These are phyloP conservation scores for Trichodelitschia bisporula DNA, from an alignment of 495 filamentous ascomycete species.

Conservation along the genomic window DNA sequence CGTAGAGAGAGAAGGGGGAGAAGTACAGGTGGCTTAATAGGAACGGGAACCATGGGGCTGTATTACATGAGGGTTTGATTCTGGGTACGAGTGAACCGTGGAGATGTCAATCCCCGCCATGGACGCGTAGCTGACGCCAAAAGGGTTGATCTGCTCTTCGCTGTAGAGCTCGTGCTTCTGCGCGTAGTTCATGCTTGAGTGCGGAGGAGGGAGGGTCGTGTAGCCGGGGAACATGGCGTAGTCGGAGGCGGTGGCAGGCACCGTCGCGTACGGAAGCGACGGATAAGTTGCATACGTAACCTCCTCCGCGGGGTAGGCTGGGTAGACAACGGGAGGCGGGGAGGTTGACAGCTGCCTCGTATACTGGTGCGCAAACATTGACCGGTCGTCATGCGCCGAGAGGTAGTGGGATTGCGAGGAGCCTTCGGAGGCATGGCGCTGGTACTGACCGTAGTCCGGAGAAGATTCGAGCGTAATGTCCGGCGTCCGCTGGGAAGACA, in stretches of 20 bases:
- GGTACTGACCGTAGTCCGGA: slow-evolving; percentile 13
- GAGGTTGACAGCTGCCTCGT: slow-evolving; percentile 44
- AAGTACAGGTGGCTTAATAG: no score
- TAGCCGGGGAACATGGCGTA: slow-evolving; percentile 33
- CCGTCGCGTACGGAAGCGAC: slow-evolving; percentile 38
- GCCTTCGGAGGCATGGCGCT: slow-evolving; percentile 3
- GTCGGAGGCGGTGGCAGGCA: slow-evolving; percentile 28
- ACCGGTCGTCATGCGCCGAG: slow-evolving; percentile 16
- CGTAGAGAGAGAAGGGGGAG: no score
- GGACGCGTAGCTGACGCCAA: slow-evolving; percentile 49
- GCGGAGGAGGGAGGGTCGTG: slow-evolving; percentile 42
- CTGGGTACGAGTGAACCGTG: slow-evolving; percentile 31
- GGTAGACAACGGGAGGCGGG: slow-evolving; percentile 49
- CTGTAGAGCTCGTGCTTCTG: slow-evolving; percentile 34
- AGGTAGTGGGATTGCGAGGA: slow-evolving; percentile 4
- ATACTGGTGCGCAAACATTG: slow-evolving; percentile 42
- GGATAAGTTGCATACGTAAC: slow-evolving; percentile 39
- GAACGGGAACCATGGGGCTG: no score
- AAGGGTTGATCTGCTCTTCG: slow-evolving; percentile 49
- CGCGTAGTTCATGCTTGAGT: slow-evolving; percentile 22
- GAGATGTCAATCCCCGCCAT: slow-evolving; percentile 55
- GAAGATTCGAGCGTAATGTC: slow-evolving; percentile 16
- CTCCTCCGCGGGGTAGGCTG: slow-evolving; percentile 26
- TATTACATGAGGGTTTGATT: slow-evolving; percentile 46
- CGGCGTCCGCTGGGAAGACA: slow-evolving; percentile 24